These are phyloP conservation scores for Coemansia sp. DNA, from an alignment of 192 early-diverging fungal species.

Conservation along the genomic window DNA sequence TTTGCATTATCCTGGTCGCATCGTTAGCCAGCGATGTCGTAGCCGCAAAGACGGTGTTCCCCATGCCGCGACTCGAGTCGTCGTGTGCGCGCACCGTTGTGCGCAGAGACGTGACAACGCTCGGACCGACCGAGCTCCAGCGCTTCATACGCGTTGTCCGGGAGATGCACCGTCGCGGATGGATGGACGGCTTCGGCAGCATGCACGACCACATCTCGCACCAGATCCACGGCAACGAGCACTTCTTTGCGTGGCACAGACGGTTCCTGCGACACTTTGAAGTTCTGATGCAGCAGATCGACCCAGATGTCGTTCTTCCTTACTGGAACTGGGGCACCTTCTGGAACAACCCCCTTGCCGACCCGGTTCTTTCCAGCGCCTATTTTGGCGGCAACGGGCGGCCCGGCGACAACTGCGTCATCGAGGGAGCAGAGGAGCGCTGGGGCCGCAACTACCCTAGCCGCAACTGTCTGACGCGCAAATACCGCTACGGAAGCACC, in stretches of 20 bases:
- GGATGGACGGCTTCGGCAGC: constrained; percentile 55
- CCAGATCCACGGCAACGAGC: constrained; percentile 53
- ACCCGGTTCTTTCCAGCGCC: constrained; percentile 31
- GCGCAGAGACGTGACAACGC: constrained; percentile 35
- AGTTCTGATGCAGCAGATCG: constrained; percentile 50
- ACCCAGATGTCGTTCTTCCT: constrained; percentile 54
- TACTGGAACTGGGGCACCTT: constrained; percentile 66
- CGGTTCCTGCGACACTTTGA: constrained; percentile 55
- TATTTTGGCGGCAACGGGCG: constrained; percentile 50
- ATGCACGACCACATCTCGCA: constrained; percentile 54
- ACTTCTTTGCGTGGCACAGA: constrained; percentile 58
- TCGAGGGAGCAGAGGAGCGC: constrained; percentile 53
- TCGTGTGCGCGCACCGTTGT: constrained; percentile 32
- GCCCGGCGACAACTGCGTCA: constrained; percentile 49
- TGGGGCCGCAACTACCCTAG: constrained; percentile 53
- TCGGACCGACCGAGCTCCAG: constrained; percentile 27
- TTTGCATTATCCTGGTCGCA: constrained; percentile 28
- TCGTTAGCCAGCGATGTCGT: constrained; percentile 20
- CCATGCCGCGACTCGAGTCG: constrained; percentile 36
- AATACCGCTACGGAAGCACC: constrained; percentile 37
- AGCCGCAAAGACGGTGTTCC: constrained; percentile 34
- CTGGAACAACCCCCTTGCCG: constrained; percentile 50
- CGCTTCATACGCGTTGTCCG: constrained; percentile 38
- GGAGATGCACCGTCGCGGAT: constrained; percentile 54
- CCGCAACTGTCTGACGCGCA: constrained; percentile 47